Base-by-base conservation (phyloP, 2,329 filamentous ascomycete genomes). In the Claviceps sp. region DNA sequence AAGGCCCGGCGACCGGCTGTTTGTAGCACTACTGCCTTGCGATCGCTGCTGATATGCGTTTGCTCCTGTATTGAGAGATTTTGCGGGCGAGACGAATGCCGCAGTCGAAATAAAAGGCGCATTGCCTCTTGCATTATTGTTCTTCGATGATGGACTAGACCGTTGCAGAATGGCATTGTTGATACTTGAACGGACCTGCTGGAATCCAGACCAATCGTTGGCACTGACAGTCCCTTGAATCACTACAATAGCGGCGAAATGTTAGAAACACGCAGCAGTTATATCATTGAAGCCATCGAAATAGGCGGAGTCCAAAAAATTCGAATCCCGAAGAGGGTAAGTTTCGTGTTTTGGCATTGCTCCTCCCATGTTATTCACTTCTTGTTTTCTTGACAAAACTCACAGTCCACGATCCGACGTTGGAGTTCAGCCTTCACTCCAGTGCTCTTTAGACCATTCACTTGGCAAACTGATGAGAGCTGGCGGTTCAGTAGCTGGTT, bases 361-460 rank as follows among this genome's bases (percentile, higher is more conserved):
- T 34, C 29, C 11, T 34, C 29, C 26, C 29, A 34, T 34, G 8
- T 42, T 23, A 2, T 49, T 34, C 22, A 42, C 14, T 20, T 42
- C 9, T 40, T 49, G 16, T 49, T 42, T 22, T 22, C 14, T 22
- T 37, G n/a, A 22, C 13, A 37, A 14, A 39, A 80, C 86, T 68
- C 75, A 97, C 93, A 79, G 53, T 79, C 73, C 56, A 85, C 79
- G 55, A 96, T 86, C 60, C 91, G 83, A 53, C 72, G 71, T 68
- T 95, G 89, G 54, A 97, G 72, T 43, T 86, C 79, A 37, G 82
- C 80, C 73, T 98, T 98, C 61, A 93, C 84, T 20, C 93, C 93
- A 29, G 84, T 86, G 54, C 87, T 85, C 57, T 80, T 78, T 38
- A 95, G 73, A 46, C 82, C 78, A 69, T 95, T 87, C 54, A 78